These are phyloP conservation scores for Bocquillonia castaneifolia DNA, from an alignment of 441 rosid species.

Conservation along the genomic window DNA sequence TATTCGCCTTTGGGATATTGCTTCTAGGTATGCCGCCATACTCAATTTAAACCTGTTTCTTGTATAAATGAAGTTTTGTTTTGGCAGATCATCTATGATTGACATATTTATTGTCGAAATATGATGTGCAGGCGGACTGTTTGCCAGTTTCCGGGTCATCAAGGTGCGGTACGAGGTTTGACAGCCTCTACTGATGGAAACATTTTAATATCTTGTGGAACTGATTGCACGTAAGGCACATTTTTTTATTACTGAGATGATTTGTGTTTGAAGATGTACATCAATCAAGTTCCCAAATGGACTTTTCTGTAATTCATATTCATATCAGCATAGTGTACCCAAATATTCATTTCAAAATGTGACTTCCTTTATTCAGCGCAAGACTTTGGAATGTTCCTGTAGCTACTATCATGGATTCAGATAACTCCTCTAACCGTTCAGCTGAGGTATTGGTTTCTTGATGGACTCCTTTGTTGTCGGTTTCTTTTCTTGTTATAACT, in stretches of 20 bases:
- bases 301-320: not conserved
- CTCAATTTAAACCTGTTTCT: not conserved
- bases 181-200: conserved; percentile 80
- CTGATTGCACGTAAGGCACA: conserved; percentile 76
- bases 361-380: conserved; percentile 44
- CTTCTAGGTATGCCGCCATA: conserved; percentile 52
- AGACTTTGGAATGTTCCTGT: conserved; percentile 90
- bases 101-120: conserved; percentile 19
- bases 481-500: not conserved
- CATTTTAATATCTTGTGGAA: conserved; percentile 76
- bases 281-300: too few relatives aligned
- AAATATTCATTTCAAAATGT: not conserved
- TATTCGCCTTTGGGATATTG: conserved; percentile 93
- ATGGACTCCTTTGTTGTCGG: not conserved
- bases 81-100: not conserved
- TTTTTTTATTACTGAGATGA: conserved; percentile 7
- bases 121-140: conserved; percentile 64
- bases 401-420: conserved; percentile 50
- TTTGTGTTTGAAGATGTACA: not conserved
- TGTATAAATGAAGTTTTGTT: not conserved
- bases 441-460: conserved; percentile 44
- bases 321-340: not conserved
- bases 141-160: conserved; percentile 89
- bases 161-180: conserved; percentile 87
- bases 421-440: conserved; percentile 34